phyloP scores from a whole-genome alignment of 1,284 basidiomycete genomes.

The Rhizoctonia solani region DNA sequence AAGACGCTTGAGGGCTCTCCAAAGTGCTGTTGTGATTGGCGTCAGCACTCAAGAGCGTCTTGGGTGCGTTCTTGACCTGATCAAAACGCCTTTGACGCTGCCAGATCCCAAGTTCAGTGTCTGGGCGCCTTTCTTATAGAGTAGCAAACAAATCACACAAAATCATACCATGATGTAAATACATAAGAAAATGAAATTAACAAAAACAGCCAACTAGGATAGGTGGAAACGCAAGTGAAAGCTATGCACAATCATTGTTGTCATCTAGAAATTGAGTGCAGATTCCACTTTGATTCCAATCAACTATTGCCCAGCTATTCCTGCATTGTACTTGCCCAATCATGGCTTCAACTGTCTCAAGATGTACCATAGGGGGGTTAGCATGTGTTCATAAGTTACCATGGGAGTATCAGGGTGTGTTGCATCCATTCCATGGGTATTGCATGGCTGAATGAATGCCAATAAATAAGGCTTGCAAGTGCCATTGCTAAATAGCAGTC shows the following conservation, averaged over 20 bases:
- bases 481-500: background rate
- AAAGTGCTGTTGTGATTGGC: no score
- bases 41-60: no score
- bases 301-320: background rate
- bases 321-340: background rate
- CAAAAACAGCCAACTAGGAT: no score
- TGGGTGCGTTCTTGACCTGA: no score
- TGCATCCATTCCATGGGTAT: background rate
- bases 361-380: background rate
- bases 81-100: no score
- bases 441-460: slow-evolving; percentile 2
- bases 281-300: background rate
- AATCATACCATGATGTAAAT: no score
- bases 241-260: background rate
- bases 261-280: background rate
- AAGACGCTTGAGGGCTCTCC: no score
- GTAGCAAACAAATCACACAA: no score
- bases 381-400: background rate
- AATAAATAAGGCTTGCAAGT: background rate
- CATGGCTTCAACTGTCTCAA: background rate
- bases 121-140: no score
- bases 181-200: no score
- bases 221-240: no score
- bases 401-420: background rate
- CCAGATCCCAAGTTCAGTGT: no score